Evolutionary conservation across 1,284 basidiomycete genomes (phyloP).

Genomic region (Pholiota adiposa): DNA sequence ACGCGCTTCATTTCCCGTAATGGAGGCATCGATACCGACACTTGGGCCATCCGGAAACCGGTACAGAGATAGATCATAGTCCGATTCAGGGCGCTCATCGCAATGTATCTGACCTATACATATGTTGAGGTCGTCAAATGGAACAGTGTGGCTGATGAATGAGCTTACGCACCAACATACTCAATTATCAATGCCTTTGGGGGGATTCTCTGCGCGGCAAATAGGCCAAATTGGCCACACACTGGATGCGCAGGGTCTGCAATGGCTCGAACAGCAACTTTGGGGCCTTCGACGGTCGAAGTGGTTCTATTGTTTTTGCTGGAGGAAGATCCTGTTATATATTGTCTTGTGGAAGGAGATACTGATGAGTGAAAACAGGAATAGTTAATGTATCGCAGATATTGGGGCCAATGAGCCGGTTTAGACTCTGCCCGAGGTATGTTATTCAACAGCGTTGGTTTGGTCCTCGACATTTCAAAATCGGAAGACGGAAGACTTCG

Average conservation of each 20-base stretch:
- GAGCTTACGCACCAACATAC: conserved; percentile 71
- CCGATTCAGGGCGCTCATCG: conserved; percentile 68
- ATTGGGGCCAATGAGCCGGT: conserved; percentile 56
- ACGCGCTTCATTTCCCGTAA: conserved; percentile 82
- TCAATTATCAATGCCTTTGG: conserved; percentile 73
- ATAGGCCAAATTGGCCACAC: conserved; percentile 82
- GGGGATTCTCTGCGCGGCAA: conserved; percentile 73
- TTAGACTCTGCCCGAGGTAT: conserved; percentile 9
- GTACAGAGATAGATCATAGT: conserved; percentile 87
- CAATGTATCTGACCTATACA: conserved; percentile 77
- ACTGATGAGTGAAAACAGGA: conserved; percentile 58
- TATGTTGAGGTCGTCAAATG: not conserved
- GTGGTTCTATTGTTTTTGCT: conserved; percentile 11
- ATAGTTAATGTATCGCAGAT: conserved; percentile 46
- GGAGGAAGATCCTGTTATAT: conserved; percentile 22
- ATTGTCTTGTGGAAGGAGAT: conserved; percentile 31
- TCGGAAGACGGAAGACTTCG: too few relatives aligned
- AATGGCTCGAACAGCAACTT: conserved; percentile 50
- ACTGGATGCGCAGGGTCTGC: conserved; percentile 68
- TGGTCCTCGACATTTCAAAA: not conserved
- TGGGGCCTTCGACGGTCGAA: conserved; percentile 20
- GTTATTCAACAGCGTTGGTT: conserved; percentile 5
- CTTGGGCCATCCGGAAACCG: conserved; percentile 56
- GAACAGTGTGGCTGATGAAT: not conserved
- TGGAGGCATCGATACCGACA: conserved; percentile 76